phyloP scores from a whole-genome alignment of 768 basidiomycete species.

The Mycena rosella region DNA sequence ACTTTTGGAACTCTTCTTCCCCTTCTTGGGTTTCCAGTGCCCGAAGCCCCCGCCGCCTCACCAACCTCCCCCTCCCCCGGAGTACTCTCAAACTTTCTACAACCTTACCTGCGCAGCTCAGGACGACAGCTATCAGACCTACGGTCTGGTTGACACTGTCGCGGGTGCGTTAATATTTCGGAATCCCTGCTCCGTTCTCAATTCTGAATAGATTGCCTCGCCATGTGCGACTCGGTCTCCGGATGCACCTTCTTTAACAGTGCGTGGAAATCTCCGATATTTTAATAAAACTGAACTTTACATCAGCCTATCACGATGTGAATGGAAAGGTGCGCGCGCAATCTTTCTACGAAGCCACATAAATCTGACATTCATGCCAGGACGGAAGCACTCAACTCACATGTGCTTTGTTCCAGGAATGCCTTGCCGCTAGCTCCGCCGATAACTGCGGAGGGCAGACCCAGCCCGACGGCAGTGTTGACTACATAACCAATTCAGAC shows the following conservation, averaged over 20 bases:
- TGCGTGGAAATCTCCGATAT: constrained; percentile 33
- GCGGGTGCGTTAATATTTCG: constrained; percentile 44
- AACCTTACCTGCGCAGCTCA: constrained; percentile 49
- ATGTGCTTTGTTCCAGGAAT: constrained; percentile 49
- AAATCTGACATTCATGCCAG: constrained; percentile 31
- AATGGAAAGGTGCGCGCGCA: constrained; percentile 49
- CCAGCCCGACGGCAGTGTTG: constrained; percentile 49
- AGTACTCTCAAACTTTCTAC: constrained; percentile 43
- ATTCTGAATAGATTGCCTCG: constrained; percentile 44
- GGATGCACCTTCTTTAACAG: constrained; percentile 51
- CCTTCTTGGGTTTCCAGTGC: constrained; percentile 42
- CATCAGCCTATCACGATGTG: constrained; percentile 51
- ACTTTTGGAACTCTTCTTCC: constrained; percentile 42
- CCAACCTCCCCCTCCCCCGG: constrained; percentile 39
- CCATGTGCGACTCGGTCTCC: constrained; percentile 47
- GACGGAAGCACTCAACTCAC: constrained; percentile 51
- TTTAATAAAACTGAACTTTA: neutral
- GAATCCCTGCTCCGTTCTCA: neutral
- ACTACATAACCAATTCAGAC: constrained; percentile 48
- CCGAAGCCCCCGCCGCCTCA: constrained; percentile 39
- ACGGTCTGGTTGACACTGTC: constrained; percentile 50
- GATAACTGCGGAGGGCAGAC: constrained; percentile 51
- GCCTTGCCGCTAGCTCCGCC: constrained; percentile 44
- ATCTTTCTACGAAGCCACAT: neutral
- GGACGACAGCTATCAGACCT: constrained; percentile 52